A percentile compares a stretch with the other conserved stretches of the same genome.
These are phyloP conservation scores for Pisolithus sp. DNA, from an alignment of 768 basidiomycete genomes.

Conservation along the genomic window DNA sequence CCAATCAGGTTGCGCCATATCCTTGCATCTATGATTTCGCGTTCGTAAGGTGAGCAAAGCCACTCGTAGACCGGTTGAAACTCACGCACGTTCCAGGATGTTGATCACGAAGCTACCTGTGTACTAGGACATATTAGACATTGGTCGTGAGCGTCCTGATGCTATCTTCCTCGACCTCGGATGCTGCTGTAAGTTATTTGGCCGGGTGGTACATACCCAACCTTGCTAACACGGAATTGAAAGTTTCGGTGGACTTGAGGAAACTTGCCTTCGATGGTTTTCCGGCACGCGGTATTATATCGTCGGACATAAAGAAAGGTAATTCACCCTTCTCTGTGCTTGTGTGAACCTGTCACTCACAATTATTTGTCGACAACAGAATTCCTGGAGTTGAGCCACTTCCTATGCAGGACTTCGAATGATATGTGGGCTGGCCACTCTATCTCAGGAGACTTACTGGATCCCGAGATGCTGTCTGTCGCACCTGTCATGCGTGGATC, in stretches of 20 bases:
- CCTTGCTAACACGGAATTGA: too few relatives aligned
- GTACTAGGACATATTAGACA: constrained; percentile 21
- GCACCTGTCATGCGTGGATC: constrained; percentile 21
- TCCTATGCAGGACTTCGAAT: constrained; percentile 48
- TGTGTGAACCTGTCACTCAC: neutral
- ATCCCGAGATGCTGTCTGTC: constrained; percentile 34
- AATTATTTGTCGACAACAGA: constrained; percentile 28
- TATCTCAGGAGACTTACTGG: constrained; percentile 46
- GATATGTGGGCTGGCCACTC: constrained; percentile 48
- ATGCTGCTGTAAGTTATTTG: constrained; percentile 30
- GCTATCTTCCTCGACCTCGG: constrained; percentile 37
- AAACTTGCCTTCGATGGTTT: constrained; percentile 33
- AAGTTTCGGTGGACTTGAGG: constrained; percentile 32
- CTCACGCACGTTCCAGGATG: neutral
- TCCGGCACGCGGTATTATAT: constrained; percentile 27
- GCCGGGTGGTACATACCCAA: neutral
- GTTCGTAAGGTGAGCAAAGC: constrained; percentile 13
- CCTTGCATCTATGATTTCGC: constrained; percentile 21
- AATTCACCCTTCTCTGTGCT: neutral
- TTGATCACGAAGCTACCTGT: neutral
- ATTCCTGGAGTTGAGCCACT: constrained; percentile 55
- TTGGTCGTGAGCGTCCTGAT: constrained; percentile 27
- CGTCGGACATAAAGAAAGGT: constrained; percentile 32
- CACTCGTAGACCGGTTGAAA: too few relatives aligned
- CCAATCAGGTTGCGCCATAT: constrained; percentile 9